Evolutionary conservation across 2,329 filamentous ascomycete species (phyloP).

Genomic region (Chalaropsis thielavioides): DNA sequence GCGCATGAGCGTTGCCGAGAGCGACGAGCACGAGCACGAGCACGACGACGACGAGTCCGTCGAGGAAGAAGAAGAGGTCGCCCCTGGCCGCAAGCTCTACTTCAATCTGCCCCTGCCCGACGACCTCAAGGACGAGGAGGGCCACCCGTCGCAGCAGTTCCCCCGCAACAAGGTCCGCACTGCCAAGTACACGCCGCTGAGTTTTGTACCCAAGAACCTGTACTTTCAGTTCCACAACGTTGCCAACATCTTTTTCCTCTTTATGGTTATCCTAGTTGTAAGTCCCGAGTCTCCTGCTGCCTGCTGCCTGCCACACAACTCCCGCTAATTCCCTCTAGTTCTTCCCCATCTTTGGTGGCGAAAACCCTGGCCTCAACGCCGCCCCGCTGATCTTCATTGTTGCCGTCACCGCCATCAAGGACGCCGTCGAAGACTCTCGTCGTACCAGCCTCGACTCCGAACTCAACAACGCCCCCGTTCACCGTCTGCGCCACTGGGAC

Average conservation of each 20-base stretch:
- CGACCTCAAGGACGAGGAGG: constrained; percentile 65
- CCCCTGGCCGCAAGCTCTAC: constrained; percentile 49
- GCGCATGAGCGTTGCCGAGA: constrained; percentile 31
- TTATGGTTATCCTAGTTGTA: constrained; percentile 87
- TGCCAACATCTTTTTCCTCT: constrained; percentile 96
- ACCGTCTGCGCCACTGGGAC: constrained; percentile 72
- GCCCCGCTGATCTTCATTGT: constrained; percentile 91
- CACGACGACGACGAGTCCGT: constrained; percentile 29
- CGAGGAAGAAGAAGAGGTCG: constrained; percentile 21
- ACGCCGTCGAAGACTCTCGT: constrained; percentile 89
- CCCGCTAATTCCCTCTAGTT: constrained; percentile 41
- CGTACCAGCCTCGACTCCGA: constrained; percentile 83
- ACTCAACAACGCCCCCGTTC: constrained; percentile 89
- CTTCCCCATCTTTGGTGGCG: constrained; percentile 88
- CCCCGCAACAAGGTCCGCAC: constrained; percentile 94
- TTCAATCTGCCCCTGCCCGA: constrained; percentile 74
- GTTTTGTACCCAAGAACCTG: constrained; percentile 90
- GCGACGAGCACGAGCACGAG: constrained; percentile 24
- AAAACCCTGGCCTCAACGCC: constrained; percentile 77
- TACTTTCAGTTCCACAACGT: constrained; percentile 98
- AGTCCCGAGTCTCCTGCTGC: constrained; percentile 26
- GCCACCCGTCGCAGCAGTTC: constrained; percentile 54
- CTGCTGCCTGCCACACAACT: neutral
- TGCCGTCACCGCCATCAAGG: constrained; percentile 76
- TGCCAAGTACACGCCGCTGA: constrained; percentile 90